A percentile compares a stretch with the other conserved stretches of the same genome.
phyloP scores from a whole-genome alignment of 2,329 filamentous ascomycete species.

The Monilinia polystroma region DNA sequence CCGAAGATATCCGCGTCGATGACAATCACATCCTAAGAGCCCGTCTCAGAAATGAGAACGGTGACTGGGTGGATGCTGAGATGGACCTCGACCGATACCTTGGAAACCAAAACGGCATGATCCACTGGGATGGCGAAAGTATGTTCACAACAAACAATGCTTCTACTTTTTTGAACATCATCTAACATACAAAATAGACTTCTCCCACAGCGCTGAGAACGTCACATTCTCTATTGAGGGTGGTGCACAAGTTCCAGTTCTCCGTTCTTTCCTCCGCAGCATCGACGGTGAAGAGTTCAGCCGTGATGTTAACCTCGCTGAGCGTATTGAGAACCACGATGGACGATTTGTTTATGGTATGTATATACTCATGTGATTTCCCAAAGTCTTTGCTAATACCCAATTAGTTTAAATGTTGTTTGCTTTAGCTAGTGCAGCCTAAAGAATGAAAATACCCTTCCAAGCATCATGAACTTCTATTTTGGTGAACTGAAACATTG shows the following conservation, averaged over 20 bases:
- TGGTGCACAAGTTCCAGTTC: constrained; percentile 44
- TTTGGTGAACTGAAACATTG: constrained; percentile 3
- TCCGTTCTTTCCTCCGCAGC: constrained; percentile 43
- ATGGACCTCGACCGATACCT: constrained; percentile 58
- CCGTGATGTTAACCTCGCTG: constrained; percentile 46
- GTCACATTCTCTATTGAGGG: constrained; percentile 45
- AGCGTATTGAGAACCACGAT: constrained; percentile 45
- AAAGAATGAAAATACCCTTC: constrained; percentile 17
- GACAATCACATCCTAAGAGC: constrained; percentile 54
- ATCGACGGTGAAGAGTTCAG: constrained; percentile 39
- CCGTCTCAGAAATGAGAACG: constrained; percentile 45
- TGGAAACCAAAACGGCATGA: constrained; percentile 50
- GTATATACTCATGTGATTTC: constrained; percentile 18
- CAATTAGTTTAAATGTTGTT: constrained; percentile 14
- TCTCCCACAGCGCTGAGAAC: constrained; percentile 42
- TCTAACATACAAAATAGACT: constrained; percentile 31
- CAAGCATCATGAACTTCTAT: constrained; percentile 7
- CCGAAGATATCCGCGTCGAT: constrained; percentile 49
- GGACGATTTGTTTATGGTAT: constrained; percentile 44
- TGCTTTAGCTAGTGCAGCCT: constrained; percentile 21
- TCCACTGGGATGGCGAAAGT: constrained; percentile 42
- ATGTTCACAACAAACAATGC: background rate
- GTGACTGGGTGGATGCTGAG: constrained; percentile 46
- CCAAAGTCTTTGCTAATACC: background rate
- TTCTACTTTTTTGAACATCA: background rate